Base-by-base conservation (phyloP, 2,329 filamentous ascomycete genomes). In the Dendryphion nanum region DNA sequence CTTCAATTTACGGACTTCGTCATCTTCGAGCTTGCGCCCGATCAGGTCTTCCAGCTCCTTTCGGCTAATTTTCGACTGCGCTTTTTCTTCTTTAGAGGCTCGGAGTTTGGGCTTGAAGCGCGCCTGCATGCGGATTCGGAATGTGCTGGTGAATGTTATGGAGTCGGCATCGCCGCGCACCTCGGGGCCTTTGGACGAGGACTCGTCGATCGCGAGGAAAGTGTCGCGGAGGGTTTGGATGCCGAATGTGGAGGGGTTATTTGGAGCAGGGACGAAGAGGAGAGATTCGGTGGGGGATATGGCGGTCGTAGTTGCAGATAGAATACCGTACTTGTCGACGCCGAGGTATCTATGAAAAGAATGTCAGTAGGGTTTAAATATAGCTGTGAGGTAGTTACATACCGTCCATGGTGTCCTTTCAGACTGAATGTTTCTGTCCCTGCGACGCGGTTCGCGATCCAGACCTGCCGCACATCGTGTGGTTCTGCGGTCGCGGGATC, bases 391-490 rank as follows among this genome's bases (percentile, higher is more conserved):
- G 3, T 5, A 13, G 16, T 1, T 20, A 41, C 48, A 3, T 42
- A 90, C 85, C 80, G 85, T 46, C 89, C 90, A 67, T 96, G 87
- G 54, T 91, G 86, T 0, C 89, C 88, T 68, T 95, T 96, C 66
- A 98, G 86, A 41, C 86, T 85, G 52, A 88, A 84, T 21, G 78
- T 76, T 47, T 94, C 87, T 1, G 86, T 91, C 3, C 91, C 91
- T 1, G 84, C 79, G 10, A 96, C 83, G 50, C 78, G 79, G 53
- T 86, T 95, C 43, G 87, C 89, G 48, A 97, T 81, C 87, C 91
- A 98, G 13, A 98, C 93, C 71, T 96, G 90, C 44, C 91, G 77
- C 43, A 97, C 90, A 64, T 97, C 90, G 66, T 96, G 90, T 34
- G 93, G 93, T 69, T 98, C 93, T 6, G 91, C 89, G 4, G 82